These are phyloP conservation scores for Nepenthes mirabilis DNA, from an alignment of 148 eudicot genomes.

Conservation along the genomic window DNA sequence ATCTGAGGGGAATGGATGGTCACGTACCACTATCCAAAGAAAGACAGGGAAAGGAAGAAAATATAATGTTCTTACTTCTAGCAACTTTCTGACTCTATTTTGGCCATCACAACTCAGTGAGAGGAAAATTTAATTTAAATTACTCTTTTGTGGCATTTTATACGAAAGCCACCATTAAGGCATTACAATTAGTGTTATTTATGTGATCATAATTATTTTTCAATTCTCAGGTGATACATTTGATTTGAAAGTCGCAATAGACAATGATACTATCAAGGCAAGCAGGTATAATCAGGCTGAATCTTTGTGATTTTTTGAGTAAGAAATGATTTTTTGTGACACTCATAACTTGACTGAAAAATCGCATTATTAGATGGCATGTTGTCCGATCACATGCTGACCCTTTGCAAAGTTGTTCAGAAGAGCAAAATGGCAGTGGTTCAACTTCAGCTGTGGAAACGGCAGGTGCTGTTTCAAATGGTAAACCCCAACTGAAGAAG, in stretches of 20 bases:
- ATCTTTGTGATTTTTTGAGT: not conserved
- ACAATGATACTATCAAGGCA: conserved; percentile 29
- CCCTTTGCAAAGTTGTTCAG: conserved; percentile 9
- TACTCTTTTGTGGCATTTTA: no score
- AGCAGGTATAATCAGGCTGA: conserved; percentile 29
- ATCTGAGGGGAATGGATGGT: no score
- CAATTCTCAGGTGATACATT: conserved; percentile 30
- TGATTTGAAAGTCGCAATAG: conserved; percentile 22
- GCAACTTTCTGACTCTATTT: no score
- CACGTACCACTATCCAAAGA: no score
- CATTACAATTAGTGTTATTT: no score
- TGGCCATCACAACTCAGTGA: no score
- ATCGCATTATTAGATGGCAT: conserved; percentile 7
- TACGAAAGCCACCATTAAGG: no score
- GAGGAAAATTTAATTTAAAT: no score
- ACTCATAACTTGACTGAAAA: not conserved
- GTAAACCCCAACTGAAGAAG: conserved; percentile 4
- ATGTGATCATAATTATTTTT: not conserved
- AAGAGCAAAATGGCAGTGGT: not conserved
- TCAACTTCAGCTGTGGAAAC: conserved; percentile 5
- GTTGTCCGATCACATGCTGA: conserved; percentile 15
- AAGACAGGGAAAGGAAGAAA: no score
- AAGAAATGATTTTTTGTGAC: not conserved
- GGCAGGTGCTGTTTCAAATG: conserved; percentile 12
- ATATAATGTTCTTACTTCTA: no score